These are phyloP conservation scores for Leccinum disarticulatum DNA, from an alignment of 768 basidiomycete genomes.

Conservation along the genomic window DNA sequence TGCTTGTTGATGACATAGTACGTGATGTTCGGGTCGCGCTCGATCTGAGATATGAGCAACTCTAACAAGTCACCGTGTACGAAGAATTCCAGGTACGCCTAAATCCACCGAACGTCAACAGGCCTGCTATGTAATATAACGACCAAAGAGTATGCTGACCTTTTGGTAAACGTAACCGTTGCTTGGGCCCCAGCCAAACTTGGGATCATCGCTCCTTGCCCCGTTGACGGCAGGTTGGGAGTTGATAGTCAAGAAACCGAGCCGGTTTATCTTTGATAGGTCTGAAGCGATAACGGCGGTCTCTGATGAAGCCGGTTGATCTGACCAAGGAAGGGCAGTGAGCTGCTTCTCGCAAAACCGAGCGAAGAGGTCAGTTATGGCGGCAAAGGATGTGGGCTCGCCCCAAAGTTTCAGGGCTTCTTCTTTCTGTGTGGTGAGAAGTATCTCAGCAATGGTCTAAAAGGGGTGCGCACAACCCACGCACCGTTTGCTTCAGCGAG, in stretches of 20 bases:
- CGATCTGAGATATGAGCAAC: conserved; percentile 75
- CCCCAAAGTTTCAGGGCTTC: conserved; percentile 90
- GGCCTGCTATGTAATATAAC: background rate
- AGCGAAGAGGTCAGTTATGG: conserved; percentile 74
- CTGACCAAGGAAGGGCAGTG: conserved; percentile 90
- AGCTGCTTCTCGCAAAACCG: conserved; percentile 79
- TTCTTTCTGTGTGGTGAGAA: conserved; percentile 62
- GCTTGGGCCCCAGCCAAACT: conserved; percentile 91
- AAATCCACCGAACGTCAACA: conserved; percentile 1
- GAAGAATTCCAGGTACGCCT: conserved; percentile 98
- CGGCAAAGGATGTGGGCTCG: conserved; percentile 61
- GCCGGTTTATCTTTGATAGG: conserved; percentile 81
- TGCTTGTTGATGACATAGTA: conserved; percentile 98
- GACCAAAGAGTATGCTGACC: conserved; percentile 40
- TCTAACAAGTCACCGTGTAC: conserved; percentile 73
- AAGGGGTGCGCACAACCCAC: conserved; percentile 17
- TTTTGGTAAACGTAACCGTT: conserved; percentile 97
- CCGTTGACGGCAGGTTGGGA: conserved; percentile 96
- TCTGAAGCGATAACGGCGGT: conserved; percentile 76
- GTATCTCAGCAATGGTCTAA: conserved; percentile 7
- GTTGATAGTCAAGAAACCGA: conserved; percentile 96
- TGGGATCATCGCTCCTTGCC: conserved; percentile 76
- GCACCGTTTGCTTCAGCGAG: conserved; percentile 84
- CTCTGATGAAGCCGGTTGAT: conserved; percentile 81
- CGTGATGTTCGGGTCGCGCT: conserved; percentile 84